phyloP scores from a whole-genome alignment of 495 filamentous ascomycete genomes.

The Astrothelium macrocarpum region DNA sequence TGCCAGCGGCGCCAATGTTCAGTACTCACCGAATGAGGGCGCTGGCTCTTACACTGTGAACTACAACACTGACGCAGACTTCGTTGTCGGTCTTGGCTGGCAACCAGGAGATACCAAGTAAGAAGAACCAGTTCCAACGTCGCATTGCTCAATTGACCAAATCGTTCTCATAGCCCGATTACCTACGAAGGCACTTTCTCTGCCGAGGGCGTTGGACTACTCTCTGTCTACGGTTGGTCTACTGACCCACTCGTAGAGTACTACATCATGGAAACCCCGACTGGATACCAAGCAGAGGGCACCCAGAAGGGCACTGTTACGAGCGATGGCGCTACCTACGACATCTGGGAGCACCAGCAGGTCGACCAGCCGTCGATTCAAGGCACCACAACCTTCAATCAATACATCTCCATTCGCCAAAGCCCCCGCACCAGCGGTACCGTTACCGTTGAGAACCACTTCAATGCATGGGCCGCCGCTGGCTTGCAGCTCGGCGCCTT shows the following conservation, averaged over 20 bases:
- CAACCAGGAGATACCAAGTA: conserved; percentile 3
- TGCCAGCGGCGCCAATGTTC: conserved; percentile 12
- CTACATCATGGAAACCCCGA: conserved; percentile 18
- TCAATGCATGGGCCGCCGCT: conserved; percentile 13
- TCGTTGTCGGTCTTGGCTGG: conserved; percentile 13
- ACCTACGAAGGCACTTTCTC: neutral
- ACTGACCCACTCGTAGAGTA: conserved; percentile 15
- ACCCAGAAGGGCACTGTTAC: conserved; percentile 5
- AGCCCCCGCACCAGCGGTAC: conserved; percentile 14
- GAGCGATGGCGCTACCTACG: conserved; percentile 14
- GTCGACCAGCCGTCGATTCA: conserved; percentile 18
- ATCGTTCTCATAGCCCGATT: neutral
- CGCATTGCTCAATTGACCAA: neutral
- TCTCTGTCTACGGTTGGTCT: conserved; percentile 17
- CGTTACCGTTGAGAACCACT: conserved; percentile 11
- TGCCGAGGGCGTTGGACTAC: neutral
- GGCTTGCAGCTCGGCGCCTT: conserved; percentile 13
- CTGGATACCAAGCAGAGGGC: neutral
- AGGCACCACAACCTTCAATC: conserved; percentile 17
- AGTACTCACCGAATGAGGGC: conserved; percentile 9
- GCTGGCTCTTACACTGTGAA: conserved; percentile 12
- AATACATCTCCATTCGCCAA: conserved; percentile 15
- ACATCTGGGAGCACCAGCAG: conserved; percentile 16
- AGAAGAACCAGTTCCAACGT: neutral
- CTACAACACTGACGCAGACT: conserved; percentile 14